These are phyloP conservation scores for Termitomyces heimii DNA, from an alignment of 768 basidiomycete genomes.

Conservation along the genomic window DNA sequence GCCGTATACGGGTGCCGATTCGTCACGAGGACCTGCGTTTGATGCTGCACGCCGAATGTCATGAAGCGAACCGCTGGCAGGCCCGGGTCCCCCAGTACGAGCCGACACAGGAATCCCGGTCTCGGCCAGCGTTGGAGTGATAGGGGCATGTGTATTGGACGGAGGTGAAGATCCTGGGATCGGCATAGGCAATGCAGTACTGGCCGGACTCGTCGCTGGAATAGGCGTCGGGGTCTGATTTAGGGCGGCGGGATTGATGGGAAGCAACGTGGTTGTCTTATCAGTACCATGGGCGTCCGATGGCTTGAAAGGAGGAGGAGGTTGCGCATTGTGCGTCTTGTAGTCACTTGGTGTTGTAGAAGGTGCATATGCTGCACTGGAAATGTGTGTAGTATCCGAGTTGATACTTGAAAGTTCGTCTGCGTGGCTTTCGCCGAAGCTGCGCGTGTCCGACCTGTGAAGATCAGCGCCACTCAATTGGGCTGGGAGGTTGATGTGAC, in stretches of 20 bases:
- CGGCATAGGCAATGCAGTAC: slow-evolving; percentile 16
- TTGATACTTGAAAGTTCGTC: slow-evolving; percentile 59
- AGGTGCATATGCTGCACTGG: slow-evolving; percentile 25
- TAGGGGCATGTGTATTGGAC: slow-evolving; percentile 20
- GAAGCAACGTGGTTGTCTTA: slow-evolving; percentile 16
- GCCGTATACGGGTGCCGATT: slow-evolving; percentile 23
- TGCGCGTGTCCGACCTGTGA: slow-evolving; percentile 66
- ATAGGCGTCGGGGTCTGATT: slow-evolving; percentile 15
- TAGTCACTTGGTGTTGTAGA: slow-evolving; percentile 35
- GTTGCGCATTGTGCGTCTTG: slow-evolving; percentile 9
- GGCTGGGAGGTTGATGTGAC: slow-evolving; percentile 48
- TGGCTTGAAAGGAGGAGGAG: slow-evolving; percentile 11
- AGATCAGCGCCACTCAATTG: slow-evolving; percentile 47
- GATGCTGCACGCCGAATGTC: slow-evolving; percentile 38
- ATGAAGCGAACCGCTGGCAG: slow-evolving; percentile 56
- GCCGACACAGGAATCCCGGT: slow-evolving; percentile 69
- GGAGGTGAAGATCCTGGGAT: slow-evolving; percentile 24
- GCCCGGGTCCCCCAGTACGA: slow-evolving; percentile 55
- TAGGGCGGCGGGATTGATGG: slow-evolving; percentile 19
- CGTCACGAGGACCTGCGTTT: slow-evolving; percentile 26
- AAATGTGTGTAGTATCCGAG: slow-evolving; percentile 18
- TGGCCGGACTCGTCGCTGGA: slow-evolving; percentile 22
- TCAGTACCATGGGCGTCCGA: slow-evolving; percentile 8
- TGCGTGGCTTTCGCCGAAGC: slow-evolving; percentile 83
- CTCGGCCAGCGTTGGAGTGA: slow-evolving; percentile 66